These are phyloP conservation scores for Nicotiana attenuata DNA, from an alignment of 257 asterid species.

Conservation along the genomic window DNA sequence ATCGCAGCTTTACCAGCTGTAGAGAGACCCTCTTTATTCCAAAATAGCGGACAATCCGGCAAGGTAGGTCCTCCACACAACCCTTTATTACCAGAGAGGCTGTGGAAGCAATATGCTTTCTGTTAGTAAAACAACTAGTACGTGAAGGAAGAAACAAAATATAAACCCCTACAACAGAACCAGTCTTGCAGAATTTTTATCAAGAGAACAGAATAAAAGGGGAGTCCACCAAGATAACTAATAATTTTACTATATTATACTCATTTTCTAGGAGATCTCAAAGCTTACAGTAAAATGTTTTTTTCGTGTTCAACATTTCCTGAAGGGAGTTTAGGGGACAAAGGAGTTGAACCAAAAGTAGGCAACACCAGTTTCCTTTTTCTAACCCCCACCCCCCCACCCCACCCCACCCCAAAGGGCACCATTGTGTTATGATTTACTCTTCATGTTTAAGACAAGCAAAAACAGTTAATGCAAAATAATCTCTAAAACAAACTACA, in stretches of 20 bases:
- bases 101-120: conserved; percentile 22
- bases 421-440: neutral
- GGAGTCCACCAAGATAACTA: neutral
- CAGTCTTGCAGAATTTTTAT: neutral
- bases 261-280: neutral
- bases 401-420: neutral
- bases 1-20: conserved; percentile 70
- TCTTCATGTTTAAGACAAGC: no score
- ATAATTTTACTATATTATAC: no score
- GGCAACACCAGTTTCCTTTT: neutral
- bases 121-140: neutral
- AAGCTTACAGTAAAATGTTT: neutral
- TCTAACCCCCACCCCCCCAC: neutral
- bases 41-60: conserved; percentile 69
- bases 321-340: neutral
- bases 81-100: conserved; percentile 82
- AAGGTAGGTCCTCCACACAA: conserved; percentile 85
- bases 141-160: neutral
- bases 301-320: neutral
- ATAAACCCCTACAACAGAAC: neutral
- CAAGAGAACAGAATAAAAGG: neutral
- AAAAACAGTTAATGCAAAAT: neutral
- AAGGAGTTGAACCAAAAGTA: neutral
- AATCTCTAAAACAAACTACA: neutral
- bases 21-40: conserved; percentile 83